These are phyloP conservation scores for Angomonas desouzai DNA, from an alignment of 208 protist genomes.

Conservation along the genomic window DNA sequence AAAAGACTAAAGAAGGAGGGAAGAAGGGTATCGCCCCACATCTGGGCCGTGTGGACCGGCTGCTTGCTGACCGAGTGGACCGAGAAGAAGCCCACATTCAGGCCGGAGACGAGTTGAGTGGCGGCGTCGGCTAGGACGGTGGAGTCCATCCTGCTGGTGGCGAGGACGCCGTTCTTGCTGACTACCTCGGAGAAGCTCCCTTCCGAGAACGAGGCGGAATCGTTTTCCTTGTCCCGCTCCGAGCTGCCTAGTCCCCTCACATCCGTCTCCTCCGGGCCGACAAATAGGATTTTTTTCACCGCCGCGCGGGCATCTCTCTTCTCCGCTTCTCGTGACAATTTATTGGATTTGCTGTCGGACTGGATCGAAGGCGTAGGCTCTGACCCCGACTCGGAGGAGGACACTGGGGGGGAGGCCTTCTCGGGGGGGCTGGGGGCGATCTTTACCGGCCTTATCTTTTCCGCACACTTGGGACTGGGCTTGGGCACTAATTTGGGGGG, in stretches of 20 bases:
- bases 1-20: slow-evolving; percentile 22
- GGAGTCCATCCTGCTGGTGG: neutral
- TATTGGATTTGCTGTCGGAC: neutral
- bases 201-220: neutral
- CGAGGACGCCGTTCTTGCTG: neutral
- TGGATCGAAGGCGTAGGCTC: neutral
- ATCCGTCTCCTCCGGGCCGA: neutral
- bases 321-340: neutral
- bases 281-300: neutral
- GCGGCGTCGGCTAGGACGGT: neutral
- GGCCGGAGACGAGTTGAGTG: neutral
- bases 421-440: no score
- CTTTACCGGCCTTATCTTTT: neutral
- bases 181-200: neutral
- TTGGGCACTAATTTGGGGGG: neutral
- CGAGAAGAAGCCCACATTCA: neutral
- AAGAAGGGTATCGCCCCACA: slow-evolving; percentile 13
- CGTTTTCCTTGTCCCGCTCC: neutral
- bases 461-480: neutral
- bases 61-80: neutral
- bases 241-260: neutral
- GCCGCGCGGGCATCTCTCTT: neutral
- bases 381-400: neutral
- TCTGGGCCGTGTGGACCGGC: slow-evolving; percentile 5
- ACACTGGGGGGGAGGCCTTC: no score